Evolutionary conservation across 2,329 filamentous ascomycete species (phyloP), one percentile per base, ranked within the genome.

Genomic region (Onygenales sp.): DNA sequence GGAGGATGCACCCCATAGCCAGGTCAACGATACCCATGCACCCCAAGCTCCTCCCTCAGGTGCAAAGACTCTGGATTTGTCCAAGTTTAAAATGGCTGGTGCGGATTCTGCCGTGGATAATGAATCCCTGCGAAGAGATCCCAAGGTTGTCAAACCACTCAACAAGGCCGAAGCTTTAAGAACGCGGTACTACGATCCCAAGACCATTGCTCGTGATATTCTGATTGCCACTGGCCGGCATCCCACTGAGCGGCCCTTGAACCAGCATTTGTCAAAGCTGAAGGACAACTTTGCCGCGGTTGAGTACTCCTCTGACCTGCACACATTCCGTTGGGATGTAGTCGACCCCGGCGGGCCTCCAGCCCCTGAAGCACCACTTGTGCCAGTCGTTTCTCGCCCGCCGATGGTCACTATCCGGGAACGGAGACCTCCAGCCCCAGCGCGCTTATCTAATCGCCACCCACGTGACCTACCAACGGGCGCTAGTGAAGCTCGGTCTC

Each of bases 131-230:
- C 53, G 64, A 60, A 50, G 63, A 57, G 61, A 69, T 57, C 4
- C 58, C 52, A 62, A 69, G 45, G 61, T 78, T 38, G 73, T 77
- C 3, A 69, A 76, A 57, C 69, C 70, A 0, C 61, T 83, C 13
- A 62, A 69, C 2, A 60, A 61, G 49, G 57, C 58, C 27, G 66
- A 75, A 49, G 68, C 69, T 3, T 55, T 69, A 5, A 55, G 72
- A 31, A 78, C 77, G 55, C 72, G 72, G 5, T 72, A 67, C 13
- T 86, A 86, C 61, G 75, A 85, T 60, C 74, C 78, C 1, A 73
- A 75, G 44, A 85, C 81, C 0, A 83, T 86, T 55, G 83, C 82
- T 4, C 71, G 81, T 50, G 82, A 85, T 62, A 74, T 87, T 6
- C 69, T 86, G 9, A 75, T 85, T 49, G 79, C 81, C 13, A 74